Evolutionary conservation across 306 rosid genomes (phyloP), one percentile per base, ranked within the genome.

Genomic region (Prunus kanzakura): DNA sequence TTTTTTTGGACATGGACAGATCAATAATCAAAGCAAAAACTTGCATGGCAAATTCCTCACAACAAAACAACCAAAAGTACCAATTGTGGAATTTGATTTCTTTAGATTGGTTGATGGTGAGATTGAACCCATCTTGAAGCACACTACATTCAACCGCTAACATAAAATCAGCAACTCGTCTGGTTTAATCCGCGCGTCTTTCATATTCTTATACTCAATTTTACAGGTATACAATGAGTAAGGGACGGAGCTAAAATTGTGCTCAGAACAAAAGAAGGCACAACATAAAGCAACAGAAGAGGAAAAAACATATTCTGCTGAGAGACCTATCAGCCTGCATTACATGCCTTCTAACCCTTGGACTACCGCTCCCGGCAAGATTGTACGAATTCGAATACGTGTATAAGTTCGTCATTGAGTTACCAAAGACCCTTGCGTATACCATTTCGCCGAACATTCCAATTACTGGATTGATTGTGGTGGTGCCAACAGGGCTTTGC

Each of bases 241-340:
- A 30, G 41, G 79, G 64, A 49, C 38, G 80, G 67, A 46, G 62
- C 67, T 50, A 62, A 11, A 77, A 66, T 16, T 43, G n/a, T 22
- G 69, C 13, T 87, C 85, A 90, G 80, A 94, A 94, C 63, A 87
- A 82, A 71, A 94, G 77, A 64, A 94, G 96, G 71, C 95, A 94
- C 79, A 89, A 65, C 65, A 86, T 64, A 57, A 66, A 0, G 79
- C 97, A 92, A 73, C 98, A 94, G 64, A 90, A 84, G 69, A 92
- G 82, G 84, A 94, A 94, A 29, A 90, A 85, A 67, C 95, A 82
- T 71, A 94, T 77, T 88, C 95, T 89, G 74, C 51, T 64, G 23
- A 94, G 96, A 12, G 98, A 92, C 71, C 72, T 82, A 81, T 94
- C 96, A 27, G 83, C 88, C 83, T 84, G 84, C 86, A 84, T 82